A percentile compares a stretch with the other conserved stretches of the same genome.
These are phyloP conservation scores for Fimicolochytrium jonesii DNA, from an alignment of 192 early-diverging fungal genomes.

Conservation along the genomic window DNA sequence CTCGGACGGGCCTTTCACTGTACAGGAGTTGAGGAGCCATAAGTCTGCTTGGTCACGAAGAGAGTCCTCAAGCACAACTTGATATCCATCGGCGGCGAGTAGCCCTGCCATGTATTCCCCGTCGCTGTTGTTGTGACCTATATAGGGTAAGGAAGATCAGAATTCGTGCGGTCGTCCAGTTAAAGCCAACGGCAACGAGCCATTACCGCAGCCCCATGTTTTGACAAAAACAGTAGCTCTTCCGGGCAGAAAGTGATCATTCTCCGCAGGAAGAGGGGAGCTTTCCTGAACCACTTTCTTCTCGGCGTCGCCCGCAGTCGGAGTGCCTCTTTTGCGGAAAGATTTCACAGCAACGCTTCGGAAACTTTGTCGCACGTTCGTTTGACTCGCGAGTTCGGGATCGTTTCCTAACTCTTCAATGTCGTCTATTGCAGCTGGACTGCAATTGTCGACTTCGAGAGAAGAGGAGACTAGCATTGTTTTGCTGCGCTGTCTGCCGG, in stretches of 20 bases:
- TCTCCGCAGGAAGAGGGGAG: not conserved
- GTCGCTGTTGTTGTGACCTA: slow-evolving; percentile 32
- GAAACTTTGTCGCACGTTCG: not conserved
- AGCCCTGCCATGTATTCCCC: slow-evolving; percentile 60
- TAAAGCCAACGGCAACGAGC: slow-evolving; percentile 4
- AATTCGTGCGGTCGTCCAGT: not conserved
- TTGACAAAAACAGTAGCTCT: slow-evolving; percentile 44
- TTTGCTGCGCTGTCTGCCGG: too few relatives aligned
- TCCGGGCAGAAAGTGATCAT: slow-evolving; percentile 41
- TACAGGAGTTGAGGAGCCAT: slow-evolving; percentile 62
- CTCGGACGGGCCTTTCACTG: slow-evolving; percentile 58
- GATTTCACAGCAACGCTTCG: slow-evolving; percentile 3
- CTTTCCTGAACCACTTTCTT: not conserved
- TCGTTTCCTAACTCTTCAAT: slow-evolving; percentile 7
- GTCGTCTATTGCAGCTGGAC: not conserved
- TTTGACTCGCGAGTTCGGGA: not conserved
- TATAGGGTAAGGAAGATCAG: not conserved
- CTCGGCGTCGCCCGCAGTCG: not conserved
- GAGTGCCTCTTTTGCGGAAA: not conserved
- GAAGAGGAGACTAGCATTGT: too few relatives aligned
- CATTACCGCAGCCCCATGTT: slow-evolving; percentile 50
- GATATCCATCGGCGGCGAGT: slow-evolving; percentile 46
- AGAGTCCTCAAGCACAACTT: slow-evolving; percentile 39
- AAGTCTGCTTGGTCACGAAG: slow-evolving; percentile 40
- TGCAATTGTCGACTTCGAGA: too few relatives aligned